Evolutionary conservation across 2,329 filamentous ascomycete species (phyloP), one percentile per base, ranked within the genome.

Genomic region (Aspergillus ibericus): DNA sequence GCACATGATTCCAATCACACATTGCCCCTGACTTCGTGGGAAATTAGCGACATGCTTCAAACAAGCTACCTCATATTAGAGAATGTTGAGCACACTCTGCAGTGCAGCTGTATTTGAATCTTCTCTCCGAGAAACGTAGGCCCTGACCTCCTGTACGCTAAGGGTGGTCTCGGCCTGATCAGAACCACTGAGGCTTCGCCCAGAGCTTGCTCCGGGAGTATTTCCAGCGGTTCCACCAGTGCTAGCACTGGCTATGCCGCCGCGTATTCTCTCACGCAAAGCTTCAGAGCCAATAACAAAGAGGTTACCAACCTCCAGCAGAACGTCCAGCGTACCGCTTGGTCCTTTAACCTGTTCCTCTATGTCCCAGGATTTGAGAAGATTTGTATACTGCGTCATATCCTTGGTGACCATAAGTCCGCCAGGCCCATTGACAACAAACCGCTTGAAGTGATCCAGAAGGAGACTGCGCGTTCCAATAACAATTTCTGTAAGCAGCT

Each of bases 391-490:
- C 72, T 92, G 92, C 35, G 92, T 91, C 74, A 98, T 93, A 72
- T 99, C 95, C 78, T 98, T 96, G 35, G 90, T 93, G 25, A 98
- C 91, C 85, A 97, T 95, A 48, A 99, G 85, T 2, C 92, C 95
- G 61, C 95, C 95, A 0, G 93, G 93, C 40, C 93, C 91, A 66
- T 92, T 96, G 65, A 99, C 92, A 60, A 89, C 87, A 78, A 96
- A 99, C 70, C 91, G 92, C 70, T 96, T 95, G 78, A 98, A 91
- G 77, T 99, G 95, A 62, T 95, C 91, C 62, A 99, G 87, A 4
- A 99, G 83, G 9, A 96, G 84, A 51, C 83, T 80, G 65, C 93
- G 88, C 35, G 96, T 82, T 9, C 89, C 88, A 13, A 93, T 80
- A 1, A 91, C 93, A 20, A 98, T 85, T 77, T 98, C 93, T 59